Base-by-base conservation (phyloP, 1,284 basidiomycete genomes). In the Rhodotorula mucilaginosa region DNA sequence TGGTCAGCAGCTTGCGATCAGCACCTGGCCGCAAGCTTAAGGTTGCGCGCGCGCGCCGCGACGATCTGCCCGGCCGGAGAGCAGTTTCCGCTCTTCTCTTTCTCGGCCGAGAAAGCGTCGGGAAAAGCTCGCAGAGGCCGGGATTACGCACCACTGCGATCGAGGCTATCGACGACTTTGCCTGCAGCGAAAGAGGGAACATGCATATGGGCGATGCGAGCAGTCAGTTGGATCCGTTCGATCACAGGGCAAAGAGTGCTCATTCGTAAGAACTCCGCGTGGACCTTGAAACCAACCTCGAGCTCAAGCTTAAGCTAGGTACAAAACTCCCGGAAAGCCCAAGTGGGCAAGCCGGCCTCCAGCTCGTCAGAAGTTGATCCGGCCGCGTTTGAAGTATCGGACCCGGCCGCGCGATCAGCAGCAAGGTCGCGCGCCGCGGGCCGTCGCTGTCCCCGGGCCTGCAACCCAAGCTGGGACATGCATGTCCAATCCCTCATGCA, bases 121-220 rank as follows among this genome's bases (percentile, higher is more conserved):
- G 10, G 2, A 31, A 31, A 49, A 13, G 26, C n/a, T 26, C 26
- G 39, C 21, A 47, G 29, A 52, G 18, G 44, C 8, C 49, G 52
- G 47, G 48, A 39, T 13, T 21, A 68, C 67, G 58, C 31, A 73
- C 72, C 44, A 78, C 70, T 15, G 70, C 74, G 21, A 76, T 62
- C 13, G 77, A 78, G 8, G 71, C 74, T 5, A 69, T 74, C 0
- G 77, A 72, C 12, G 75, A 73, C 39, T 67, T 73, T 6, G 72
- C 68, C 72, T 73, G 72, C n/a, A 34, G 2, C 21, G 7, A 31
- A 52, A 23, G 15, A 8, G 3, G 46, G 47, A 48, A 26, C 3
- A 29, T 26, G 26, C 26, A 26, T 26, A 26, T 26, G 7, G 12
- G n/a, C n/a, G 52, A n/a, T 29, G n/a, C n/a, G 52, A n/a, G n/a